A percentile compares a stretch with the other conserved stretches of the same genome.
These are phyloP conservation scores for Scheffersomyces titani DNA, from an alignment of 1,139 yeast species.

Conservation along the genomic window DNA sequence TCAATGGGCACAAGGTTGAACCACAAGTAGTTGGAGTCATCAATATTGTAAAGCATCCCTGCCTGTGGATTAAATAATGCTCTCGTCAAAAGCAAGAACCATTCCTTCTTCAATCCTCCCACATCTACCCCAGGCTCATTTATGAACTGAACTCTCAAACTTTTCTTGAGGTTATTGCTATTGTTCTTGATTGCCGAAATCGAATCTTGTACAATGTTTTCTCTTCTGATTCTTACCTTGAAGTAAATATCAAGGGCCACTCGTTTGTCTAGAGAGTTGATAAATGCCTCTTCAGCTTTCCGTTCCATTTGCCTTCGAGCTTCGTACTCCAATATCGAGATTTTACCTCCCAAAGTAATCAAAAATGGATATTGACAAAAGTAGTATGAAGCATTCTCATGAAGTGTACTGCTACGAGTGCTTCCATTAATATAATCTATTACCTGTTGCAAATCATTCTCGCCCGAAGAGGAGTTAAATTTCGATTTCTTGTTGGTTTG, in stretches of 20 bases:
- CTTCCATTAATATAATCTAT: conserved; percentile 51
- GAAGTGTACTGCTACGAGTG: conserved; percentile 4
- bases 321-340: conserved; percentile 77
- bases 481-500: conserved; percentile 35
- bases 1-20: conserved; percentile 55
- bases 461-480: conserved; percentile 21
- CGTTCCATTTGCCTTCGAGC: conserved; percentile 81
- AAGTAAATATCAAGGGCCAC: conserved; percentile 67
- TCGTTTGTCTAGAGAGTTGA: conserved; percentile 66
- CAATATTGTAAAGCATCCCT: conserved; percentile 62
- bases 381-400: conserved; percentile 39
- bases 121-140: conserved; percentile 94
- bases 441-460: conserved; percentile 28
- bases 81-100: conserved; percentile 77
- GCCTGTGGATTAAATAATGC: conserved; percentile 67
- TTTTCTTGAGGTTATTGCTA: conserved; percentile 67
- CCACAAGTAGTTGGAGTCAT: conserved; percentile 77
- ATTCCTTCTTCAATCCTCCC: conserved; percentile 90
- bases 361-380: conserved; percentile 86
- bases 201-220: conserved; percentile 72
- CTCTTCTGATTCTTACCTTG: conserved; percentile 67
- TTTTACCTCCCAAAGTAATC: conserved; percentile 79
- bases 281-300: conserved; percentile 87
- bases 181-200: conserved; percentile 60
- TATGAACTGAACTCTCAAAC: conserved; percentile 73